A percentile compares a stretch with the other conserved stretches of the same genome.
These are phyloP conservation scores for Setaria italica DNA, from an alignment of 202 grass and related monocot species.

Conservation along the genomic window DNA sequence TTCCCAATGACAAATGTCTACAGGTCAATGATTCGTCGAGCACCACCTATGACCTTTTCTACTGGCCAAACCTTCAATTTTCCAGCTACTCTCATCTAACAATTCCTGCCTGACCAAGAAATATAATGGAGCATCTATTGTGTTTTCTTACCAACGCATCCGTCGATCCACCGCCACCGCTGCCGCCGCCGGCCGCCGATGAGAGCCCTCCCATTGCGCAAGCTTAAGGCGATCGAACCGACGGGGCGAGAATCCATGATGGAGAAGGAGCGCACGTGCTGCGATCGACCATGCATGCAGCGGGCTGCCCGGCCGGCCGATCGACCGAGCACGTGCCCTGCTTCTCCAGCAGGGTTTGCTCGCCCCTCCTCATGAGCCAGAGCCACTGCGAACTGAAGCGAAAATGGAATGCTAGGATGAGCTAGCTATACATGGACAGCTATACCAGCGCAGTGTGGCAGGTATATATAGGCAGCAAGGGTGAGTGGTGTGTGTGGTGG, in stretches of 20 bases:
- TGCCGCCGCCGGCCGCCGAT: background rate
- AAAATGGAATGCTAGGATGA: background rate
- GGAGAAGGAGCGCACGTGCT: constrained; percentile 76
- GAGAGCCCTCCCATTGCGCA: background rate
- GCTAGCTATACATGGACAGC: background rate
- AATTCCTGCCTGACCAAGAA: constrained; percentile 27
- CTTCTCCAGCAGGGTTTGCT: constrained; percentile 71
- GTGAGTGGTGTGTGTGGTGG: background rate
- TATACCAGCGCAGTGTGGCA: background rate
- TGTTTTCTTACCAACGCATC: constrained; percentile 10
- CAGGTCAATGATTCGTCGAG: constrained; percentile 25
- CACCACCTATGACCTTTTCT: background rate
- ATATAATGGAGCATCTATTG: background rate
- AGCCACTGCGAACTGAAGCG: background rate
- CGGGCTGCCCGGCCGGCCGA: background rate
- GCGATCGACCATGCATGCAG: background rate
- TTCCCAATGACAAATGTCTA: background rate
- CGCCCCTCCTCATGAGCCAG: constrained; percentile 31
- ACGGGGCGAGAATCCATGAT: constrained; percentile 58
- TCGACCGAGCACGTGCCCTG: constrained; percentile 64
- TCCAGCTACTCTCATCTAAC: background rate
- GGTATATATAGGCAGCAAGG: constrained; percentile 44
- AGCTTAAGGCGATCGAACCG: background rate
- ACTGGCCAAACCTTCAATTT: background rate
- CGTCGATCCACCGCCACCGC: background rate